Evolutionary conservation across 495 filamentous ascomycete genomes (phyloP), one percentile per base, ranked within the genome.

Genomic region (Neohortaea acidophila): DNA sequence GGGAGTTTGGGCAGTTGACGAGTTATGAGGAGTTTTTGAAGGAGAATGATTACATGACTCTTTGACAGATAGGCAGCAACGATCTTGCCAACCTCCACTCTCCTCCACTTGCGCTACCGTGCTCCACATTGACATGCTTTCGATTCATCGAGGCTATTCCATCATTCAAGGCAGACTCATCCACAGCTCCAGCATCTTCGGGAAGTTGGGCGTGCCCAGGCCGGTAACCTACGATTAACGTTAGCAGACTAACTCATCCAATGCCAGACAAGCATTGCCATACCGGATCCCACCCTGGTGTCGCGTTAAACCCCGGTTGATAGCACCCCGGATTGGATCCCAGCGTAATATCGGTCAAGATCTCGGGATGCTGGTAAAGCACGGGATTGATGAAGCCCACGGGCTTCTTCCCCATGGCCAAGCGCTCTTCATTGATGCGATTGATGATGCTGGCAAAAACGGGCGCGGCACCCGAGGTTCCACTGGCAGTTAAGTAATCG

Each of bases 381-480:
- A 29, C 26, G 10, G 43, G 47, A 30, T 51, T 51, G 2, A 51
- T n/a, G 38, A 51, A 51, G 10, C 47, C 43, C 3, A 51, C 11
- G 2, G 44, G 8, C 4, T 23, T 24, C 38, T 51, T 51, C 26
- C 47, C 47, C 2, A 10, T 19, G 2, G 18, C 30, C 19, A 51
- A 4, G 2, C 43, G 43, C 22, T 37, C 47, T 21, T 51, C 47
- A 30, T 43, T 42, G 19, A 51, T 47, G 7, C 42, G 44, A 17
- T 25, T 51, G 20, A 49, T 33, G n/a, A n/a, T n/a, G n/a, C n/a
- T n/a, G n/a, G 41, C 41, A 19, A 41, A 47, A 21, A 36, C 38
- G 3, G 44, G 43, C 10, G 44, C 27, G 1, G 43, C 36, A 2
- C 22, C 23, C 3, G 43, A 42, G 0, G 47, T 47, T 23, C 44